These are phyloP conservation scores for Dalbergia oliveri DNA, from an alignment of 306 rosid species.

Conservation along the genomic window DNA sequence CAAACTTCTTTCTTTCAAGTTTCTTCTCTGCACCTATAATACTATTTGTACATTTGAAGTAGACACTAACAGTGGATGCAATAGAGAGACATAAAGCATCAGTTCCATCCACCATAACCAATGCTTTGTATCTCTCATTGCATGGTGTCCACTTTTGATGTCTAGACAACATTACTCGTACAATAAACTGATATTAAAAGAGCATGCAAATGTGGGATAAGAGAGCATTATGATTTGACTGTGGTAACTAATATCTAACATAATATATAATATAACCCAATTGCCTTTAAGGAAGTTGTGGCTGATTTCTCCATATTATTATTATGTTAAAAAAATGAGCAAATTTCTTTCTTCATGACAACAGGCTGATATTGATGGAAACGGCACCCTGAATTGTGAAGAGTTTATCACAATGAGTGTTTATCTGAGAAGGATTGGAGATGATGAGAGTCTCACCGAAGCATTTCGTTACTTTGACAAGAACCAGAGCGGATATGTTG, in stretches of 20 bases:
- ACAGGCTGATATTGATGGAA: slow-evolving; percentile 96
- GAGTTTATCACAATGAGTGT: slow-evolving; percentile 84
- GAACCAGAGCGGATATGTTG: slow-evolving; percentile 76
- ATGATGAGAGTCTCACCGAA: slow-evolving; percentile 77
- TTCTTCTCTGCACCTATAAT: not conserved
- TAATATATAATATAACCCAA: not conserved
- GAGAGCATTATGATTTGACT: not conserved
- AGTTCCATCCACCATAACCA: too few relatives aligned
- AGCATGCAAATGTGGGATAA: slow-evolving; percentile 7
- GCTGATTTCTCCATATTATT: not conserved
- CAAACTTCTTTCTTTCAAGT: slow-evolving; percentile 1
- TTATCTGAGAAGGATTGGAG: slow-evolving; percentile 72
- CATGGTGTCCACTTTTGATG: too few relatives aligned
- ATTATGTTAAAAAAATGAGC: not conserved
- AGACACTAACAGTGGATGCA: too few relatives aligned
- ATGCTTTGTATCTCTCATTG: too few relatives aligned
- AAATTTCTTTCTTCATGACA: slow-evolving; percentile 1
- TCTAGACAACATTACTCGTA: too few relatives aligned
- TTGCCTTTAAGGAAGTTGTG: not conserved
- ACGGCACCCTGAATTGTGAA: slow-evolving; percentile 74
- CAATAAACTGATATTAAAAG: not conserved
- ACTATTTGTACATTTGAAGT: too few relatives aligned
- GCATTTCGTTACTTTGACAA: slow-evolving; percentile 88
- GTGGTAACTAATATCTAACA: not conserved
- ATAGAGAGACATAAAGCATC: too few relatives aligned